phyloP scores from a whole-genome alignment of 2,329 filamentous ascomycete genomes.

The Grosmannia clavigera region DNA sequence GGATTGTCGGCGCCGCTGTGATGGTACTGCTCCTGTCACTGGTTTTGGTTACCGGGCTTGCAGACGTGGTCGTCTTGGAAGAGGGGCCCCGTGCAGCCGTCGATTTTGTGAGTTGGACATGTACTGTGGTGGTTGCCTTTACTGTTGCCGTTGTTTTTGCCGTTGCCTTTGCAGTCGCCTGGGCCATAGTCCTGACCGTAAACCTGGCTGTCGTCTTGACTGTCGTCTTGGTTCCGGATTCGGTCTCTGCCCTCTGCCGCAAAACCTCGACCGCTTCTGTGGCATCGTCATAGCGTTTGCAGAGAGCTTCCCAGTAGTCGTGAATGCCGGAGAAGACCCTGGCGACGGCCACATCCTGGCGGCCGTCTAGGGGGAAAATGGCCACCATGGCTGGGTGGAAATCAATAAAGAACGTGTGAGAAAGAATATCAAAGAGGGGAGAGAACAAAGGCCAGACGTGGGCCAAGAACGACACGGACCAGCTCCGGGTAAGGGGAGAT shows the following conservation, averaged over 20 bases:
- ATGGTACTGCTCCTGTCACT: neutral
- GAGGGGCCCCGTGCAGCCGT: neutral
- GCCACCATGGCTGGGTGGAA: conserved; percentile 6
- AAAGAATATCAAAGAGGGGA: neutral
- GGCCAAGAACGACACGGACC: too few species aligned
- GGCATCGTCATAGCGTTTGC: neutral
- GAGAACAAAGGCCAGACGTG: neutral
- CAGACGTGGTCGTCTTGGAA: neutral
- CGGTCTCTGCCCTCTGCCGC: neutral
- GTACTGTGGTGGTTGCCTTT: neutral
- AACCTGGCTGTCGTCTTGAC: neutral
- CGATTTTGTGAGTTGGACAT: neutral
- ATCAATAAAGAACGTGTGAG: neutral
- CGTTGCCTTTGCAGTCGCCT: neutral
- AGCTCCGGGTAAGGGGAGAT: neutral
- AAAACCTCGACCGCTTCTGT: neutral
- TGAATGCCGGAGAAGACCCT: conserved; percentile 1
- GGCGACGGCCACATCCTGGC: conserved; percentile 2
- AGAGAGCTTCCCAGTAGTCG: conserved; percentile 7
- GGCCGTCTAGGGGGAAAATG: conserved; percentile 2
- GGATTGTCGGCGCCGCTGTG: neutral
- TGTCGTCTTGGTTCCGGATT: neutral
- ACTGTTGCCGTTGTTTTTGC: neutral
- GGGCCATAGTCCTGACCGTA: neutral
- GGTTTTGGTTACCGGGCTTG: neutral